Conservation (phyloP, 768 basidiomycete species). For the Pisolithus microcarpus region DNA sequence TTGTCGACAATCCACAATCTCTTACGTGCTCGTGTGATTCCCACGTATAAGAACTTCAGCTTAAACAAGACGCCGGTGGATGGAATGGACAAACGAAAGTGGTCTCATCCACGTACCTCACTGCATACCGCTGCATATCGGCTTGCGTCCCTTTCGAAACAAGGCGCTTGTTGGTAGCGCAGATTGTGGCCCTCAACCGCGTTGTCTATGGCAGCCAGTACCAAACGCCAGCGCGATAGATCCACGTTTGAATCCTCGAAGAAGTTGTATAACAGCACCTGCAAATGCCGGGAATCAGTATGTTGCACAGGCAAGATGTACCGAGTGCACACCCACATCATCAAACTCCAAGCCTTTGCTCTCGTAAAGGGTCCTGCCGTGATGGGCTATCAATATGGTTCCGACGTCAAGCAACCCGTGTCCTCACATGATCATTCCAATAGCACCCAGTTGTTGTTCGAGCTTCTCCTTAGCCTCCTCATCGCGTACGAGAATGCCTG, state of each 20-base stretch:
- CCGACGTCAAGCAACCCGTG: background rate
- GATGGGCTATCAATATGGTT: background rate
- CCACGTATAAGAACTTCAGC: constrained; percentile 67
- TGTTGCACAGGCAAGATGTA: background rate
- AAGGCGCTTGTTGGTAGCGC: constrained; percentile 28
- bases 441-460: background rate
- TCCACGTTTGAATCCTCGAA: constrained; percentile 56
- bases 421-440: background rate
- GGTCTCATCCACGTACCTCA: constrained; percentile 35
- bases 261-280: constrained; percentile 73
- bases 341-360: constrained; percentile 7
- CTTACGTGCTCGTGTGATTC: constrained; percentile 60
- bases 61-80: constrained; percentile 15
- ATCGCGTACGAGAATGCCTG: background rate
- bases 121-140: constrained; percentile 51
- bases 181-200: constrained; percentile 7
- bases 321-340: constrained; percentile 1
- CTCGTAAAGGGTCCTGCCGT: constrained; percentile 7
- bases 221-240: constrained; percentile 50
- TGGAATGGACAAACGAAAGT: background rate
- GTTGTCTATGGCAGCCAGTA: constrained; percentile 37
- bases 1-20: constrained; percentile 65
- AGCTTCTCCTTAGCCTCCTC: background rate
- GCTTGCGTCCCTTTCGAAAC: constrained; percentile 36
- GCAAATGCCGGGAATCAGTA: background rate